A percentile compares a stretch with the other conserved stretches of the same genome.
These are phyloP conservation scores for Ceratobasidium sp. DNA, from an alignment of 1,284 basidiomycete species.

Conservation along the genomic window DNA sequence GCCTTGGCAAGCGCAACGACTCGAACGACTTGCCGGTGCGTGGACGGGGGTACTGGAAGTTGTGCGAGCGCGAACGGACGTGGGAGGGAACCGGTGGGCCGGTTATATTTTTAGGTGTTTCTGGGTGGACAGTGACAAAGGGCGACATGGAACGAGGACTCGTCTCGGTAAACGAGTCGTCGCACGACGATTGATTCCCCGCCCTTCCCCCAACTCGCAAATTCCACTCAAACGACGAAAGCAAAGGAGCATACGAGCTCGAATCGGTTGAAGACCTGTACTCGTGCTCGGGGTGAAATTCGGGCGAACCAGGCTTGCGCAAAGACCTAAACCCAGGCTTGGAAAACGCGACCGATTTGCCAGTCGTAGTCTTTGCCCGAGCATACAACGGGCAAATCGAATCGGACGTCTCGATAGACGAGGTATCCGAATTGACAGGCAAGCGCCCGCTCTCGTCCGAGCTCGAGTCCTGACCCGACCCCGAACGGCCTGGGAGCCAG, in stretches of 20 bases:
- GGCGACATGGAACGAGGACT: slow-evolving; percentile 15
- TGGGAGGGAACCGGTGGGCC: slow-evolving; percentile 18
- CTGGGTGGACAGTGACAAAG: slow-evolving; percentile 2
- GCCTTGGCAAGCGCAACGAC: slow-evolving; percentile 15
- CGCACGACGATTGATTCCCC: slow-evolving; percentile 23
- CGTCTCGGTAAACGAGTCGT: slow-evolving; percentile 1
- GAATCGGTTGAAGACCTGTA: slow-evolving; percentile 43
- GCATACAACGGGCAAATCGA: slow-evolving; percentile 6
- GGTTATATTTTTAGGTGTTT: slow-evolving; percentile 13
- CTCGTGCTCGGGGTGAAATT: slow-evolving; percentile 33
- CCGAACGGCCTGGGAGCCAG: slow-evolving; percentile 31
- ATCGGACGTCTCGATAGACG: slow-evolving; percentile 8
- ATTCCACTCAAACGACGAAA: slow-evolving; percentile 39
- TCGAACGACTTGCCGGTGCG: slow-evolving; percentile 25
- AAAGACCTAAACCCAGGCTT: slow-evolving; percentile 35
- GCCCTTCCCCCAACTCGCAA: slow-evolving; percentile 22
- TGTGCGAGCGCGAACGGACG: slow-evolving; percentile 28
- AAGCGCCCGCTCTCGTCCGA: slow-evolving; percentile 35
- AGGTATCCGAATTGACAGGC: slow-evolving; percentile 9
- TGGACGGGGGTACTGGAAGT: slow-evolving; percentile 26
- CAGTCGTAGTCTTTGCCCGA: slow-evolving; percentile 3
- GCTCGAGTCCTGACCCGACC: slow-evolving; percentile 14
- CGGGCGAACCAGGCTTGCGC: slow-evolving; percentile 14
- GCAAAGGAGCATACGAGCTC: slow-evolving; percentile 38
- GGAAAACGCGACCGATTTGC: slow-evolving; percentile 31